A percentile compares a stretch with the other conserved stretches of the same genome.
Evolutionary conservation across 306 rosid species (phyloP).

Genomic region (Pterocarpus macrocarpus): DNA sequence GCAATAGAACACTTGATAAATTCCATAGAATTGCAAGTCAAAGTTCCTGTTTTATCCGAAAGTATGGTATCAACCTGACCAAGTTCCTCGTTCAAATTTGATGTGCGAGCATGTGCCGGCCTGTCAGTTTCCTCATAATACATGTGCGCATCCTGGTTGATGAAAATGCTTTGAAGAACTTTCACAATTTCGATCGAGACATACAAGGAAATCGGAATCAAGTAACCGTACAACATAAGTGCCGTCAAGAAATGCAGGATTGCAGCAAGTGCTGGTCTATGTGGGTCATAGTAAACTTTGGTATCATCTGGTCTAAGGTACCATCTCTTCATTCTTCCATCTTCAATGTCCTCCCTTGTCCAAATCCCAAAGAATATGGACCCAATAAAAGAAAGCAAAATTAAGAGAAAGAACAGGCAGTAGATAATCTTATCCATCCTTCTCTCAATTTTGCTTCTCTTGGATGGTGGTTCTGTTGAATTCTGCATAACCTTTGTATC

Average conservation of each 20-base stretch:
- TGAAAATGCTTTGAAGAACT: conserved; percentile 89
- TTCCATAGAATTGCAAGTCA: conserved; percentile 99
- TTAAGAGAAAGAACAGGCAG: conserved; percentile 68
- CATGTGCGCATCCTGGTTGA: conserved; percentile 87
- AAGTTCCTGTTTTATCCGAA: conserved; percentile 96
- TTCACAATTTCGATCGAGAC: conserved; percentile 97
- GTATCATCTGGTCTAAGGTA: conserved; percentile 89
- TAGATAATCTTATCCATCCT: conserved; percentile 89
- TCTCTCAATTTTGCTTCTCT: conserved; percentile 93
- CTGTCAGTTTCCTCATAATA: conserved; percentile 86
- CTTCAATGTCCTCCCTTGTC: conserved; percentile 70
- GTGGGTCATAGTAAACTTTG: conserved; percentile 70
- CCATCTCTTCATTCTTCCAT: conserved; percentile 83
- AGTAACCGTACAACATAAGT: conserved; percentile 86
- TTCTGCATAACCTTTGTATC: conserved; percentile 99
- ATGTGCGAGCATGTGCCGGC: conserved; percentile 95
- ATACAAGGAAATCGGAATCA: conserved; percentile 95
- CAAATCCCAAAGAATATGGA: conserved; percentile 78
- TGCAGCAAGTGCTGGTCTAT: conserved; percentile 74
- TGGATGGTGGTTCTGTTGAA: conserved; percentile 91
- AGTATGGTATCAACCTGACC: conserved; percentile 98
- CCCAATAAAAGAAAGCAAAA: conserved; percentile 71
- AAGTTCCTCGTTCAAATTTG: conserved; percentile 97
- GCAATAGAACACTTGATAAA: conserved; percentile 96
- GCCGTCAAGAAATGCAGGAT: conserved; percentile 83